Evolutionary conservation across 805 yeast species (phyloP).

Genomic region (Wickerhamiella azyma): DNA sequence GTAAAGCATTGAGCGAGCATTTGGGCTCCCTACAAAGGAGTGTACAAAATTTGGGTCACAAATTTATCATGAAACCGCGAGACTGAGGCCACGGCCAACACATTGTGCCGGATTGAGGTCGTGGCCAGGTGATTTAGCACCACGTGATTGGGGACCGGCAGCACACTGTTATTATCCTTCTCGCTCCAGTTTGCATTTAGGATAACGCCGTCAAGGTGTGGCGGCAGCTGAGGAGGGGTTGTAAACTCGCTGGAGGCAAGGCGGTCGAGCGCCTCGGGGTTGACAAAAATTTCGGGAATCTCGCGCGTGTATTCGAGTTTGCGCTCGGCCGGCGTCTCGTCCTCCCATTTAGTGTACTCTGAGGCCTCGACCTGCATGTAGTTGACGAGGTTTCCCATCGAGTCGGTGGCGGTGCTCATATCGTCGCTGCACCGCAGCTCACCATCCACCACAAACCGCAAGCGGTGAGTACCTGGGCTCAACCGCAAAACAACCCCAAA

Average conservation of each 20-base stretch:
- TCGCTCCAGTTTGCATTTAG: slow-evolving; percentile 56
- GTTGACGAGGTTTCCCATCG: slow-evolving; percentile 89
- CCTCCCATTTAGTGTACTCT: slow-evolving; percentile 9
- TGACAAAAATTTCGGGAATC: slow-evolving; percentile 31
- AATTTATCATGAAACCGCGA: slow-evolving; percentile 85
- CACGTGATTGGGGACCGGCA: slow-evolving; percentile 90
- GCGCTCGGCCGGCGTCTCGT: slow-evolving; percentile 10
- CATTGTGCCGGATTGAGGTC: slow-evolving; percentile 84
- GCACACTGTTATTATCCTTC: slow-evolving; percentile 78
- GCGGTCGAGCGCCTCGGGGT: slow-evolving; percentile 32
- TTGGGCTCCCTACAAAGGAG: no score
- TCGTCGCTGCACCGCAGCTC: slow-evolving; percentile 79
- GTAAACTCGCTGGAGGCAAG: slow-evolving; percentile 32
- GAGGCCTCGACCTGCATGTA: slow-evolving; percentile 36
- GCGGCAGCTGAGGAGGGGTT: slow-evolving; percentile 94
- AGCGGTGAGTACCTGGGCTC: slow-evolving; percentile 85
- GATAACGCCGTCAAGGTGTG: slow-evolving; percentile 88
- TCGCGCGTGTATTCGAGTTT: slow-evolving; percentile 47
- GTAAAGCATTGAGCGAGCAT: no score
- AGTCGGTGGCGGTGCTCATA: slow-evolving; percentile 94
- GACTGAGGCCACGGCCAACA: slow-evolving; percentile 83
- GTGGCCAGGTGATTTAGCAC: slow-evolving; percentile 92
- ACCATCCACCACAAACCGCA: slow-evolving; percentile 86
- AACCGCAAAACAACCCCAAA: slow-evolving; percentile 25
- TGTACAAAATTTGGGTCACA: slow-evolving; percentile 82